Evolutionary conservation across 2,329 filamentous ascomycete genomes (phyloP).

Genomic region (Diaporthe eres): DNA sequence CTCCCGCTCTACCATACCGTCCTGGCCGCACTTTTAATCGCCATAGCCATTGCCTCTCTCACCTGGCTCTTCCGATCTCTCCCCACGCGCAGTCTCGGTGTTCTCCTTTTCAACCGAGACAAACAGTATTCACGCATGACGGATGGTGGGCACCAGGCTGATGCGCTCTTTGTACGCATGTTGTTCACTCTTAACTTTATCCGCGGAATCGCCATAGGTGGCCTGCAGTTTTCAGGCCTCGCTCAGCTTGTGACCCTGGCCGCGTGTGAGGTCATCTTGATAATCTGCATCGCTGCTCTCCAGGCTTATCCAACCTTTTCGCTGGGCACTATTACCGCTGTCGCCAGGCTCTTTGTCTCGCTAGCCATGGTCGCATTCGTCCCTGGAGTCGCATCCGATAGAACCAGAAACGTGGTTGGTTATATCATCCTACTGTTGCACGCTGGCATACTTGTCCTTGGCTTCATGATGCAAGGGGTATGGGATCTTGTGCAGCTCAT

Average conservation of each 20-base stretch:
- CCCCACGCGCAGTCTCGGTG: constrained; percentile 48
- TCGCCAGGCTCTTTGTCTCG: not conserved
- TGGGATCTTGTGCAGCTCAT: constrained; percentile 3
- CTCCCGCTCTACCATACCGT: not conserved
- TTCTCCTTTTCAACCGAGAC: constrained; percentile 27
- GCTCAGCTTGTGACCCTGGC: constrained; percentile 78
- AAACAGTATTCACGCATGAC: constrained; percentile 13
- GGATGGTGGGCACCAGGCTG: not conserved
- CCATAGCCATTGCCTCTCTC: constrained; percentile 46
- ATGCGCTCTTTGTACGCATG: not conserved
- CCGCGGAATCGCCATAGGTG: constrained; percentile 7
- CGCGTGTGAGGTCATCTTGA: constrained; percentile 77
- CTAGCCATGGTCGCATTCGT: constrained; percentile 4
- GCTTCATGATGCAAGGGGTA: not conserved
- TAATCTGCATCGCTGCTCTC: constrained; percentile 76
- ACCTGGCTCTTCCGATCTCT: constrained; percentile 49
- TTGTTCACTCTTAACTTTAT: constrained; percentile 4
- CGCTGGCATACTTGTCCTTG: constrained; percentile 5
- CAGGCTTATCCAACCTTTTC: constrained; percentile 75
- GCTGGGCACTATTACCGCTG: constrained; percentile 77
- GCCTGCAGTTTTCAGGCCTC: constrained; percentile 48
- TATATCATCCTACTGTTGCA: not conserved
- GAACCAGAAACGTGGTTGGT: not conserved
- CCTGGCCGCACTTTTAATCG: constrained; percentile 35
- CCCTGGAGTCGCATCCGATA: not conserved